Base-by-base conservation (phyloP, 1,139 yeast species). In the Hyphopichia khmerensis region DNA sequence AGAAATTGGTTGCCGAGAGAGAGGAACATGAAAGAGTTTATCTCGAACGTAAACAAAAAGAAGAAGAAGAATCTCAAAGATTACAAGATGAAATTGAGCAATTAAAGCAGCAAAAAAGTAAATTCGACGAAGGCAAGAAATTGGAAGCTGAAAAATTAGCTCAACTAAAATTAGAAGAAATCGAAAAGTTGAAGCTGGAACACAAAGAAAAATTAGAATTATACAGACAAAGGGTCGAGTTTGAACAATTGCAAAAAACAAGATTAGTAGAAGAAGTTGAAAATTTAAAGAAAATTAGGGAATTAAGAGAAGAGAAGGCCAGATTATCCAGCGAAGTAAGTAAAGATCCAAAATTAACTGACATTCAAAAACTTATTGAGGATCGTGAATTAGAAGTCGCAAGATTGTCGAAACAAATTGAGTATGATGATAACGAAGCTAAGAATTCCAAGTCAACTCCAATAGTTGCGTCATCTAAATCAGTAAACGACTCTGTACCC, bases 191-290 rank as follows among this genome's bases (percentile, higher is more conserved):
- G 54, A 65, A 64, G 51, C 52, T 50, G 21, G 73, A 67, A 49
- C 72, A 67, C 46, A 63, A 59, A 15, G 68, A 58, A 29, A 62
- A 59, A 46, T 49, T 65, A 44, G 56, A 43, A 45, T 57, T 67
- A 40, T 64, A 56, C 51, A 58, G 59, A 49, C 57, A 64, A 40
- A 59, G 65, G 46, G 57, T 66, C 42, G 68, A 62, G 38, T 64
- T 62, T 40, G 75, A 69, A 52, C 70, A 64, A 43, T 52, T 65
- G 40, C 70, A 67, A 54, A 68, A 64, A 48, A 47, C 55, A 23
- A 61, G 73, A 48, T 57, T 68, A 38, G 45, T 61, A 42, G 72
- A 66, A 44, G 75, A 69, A 51, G 71, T 68, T 45, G 70, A 59
- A 35, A 66, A 67, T 49, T 64, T 68, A 60, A 65, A 65, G 50